phyloP scores from a whole-genome alignment of 805 yeast genomes.

The baker's yeast (Saccharomyces cerevisiae) region DNA sequence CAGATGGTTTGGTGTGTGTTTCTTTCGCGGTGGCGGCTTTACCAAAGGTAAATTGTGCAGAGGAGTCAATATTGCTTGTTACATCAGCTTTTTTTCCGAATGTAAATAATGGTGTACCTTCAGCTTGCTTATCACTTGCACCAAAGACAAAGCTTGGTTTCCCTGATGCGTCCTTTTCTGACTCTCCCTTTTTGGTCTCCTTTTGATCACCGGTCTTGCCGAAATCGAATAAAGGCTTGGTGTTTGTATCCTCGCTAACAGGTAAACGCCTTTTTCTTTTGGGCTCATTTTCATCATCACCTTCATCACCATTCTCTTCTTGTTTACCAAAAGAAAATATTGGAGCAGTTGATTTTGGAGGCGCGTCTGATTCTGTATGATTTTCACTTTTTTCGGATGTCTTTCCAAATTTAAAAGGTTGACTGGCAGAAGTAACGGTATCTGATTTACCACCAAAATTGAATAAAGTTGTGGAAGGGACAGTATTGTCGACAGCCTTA shows the following conservation, averaged over 20 bases:
- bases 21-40: not conserved
- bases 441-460: not conserved
- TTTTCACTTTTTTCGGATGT: not conserved
- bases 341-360: not conserved
- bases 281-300: conserved; percentile 4
- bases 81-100: conserved; percentile 1
- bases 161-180: not conserved
- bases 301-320: not conserved
- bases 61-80: not conserved
- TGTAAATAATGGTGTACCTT: not conserved
- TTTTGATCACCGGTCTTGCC: not conserved
- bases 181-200: not conserved
- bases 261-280: conserved; percentile 5
- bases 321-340: not conserved
- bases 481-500: not conserved
- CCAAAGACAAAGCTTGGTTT: not conserved
- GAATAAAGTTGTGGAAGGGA: not conserved
- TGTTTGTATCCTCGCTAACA: not conserved
- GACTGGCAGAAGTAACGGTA: not conserved
- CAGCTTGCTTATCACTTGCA: not conserved
- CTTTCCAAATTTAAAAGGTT: not conserved
- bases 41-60: not conserved
- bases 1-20: not conserved
- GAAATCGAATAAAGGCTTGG: not conserved
- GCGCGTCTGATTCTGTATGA: not conserved